Conservation (phyloP, 139 green algal species). For the Picochlorum sp. region DNA sequence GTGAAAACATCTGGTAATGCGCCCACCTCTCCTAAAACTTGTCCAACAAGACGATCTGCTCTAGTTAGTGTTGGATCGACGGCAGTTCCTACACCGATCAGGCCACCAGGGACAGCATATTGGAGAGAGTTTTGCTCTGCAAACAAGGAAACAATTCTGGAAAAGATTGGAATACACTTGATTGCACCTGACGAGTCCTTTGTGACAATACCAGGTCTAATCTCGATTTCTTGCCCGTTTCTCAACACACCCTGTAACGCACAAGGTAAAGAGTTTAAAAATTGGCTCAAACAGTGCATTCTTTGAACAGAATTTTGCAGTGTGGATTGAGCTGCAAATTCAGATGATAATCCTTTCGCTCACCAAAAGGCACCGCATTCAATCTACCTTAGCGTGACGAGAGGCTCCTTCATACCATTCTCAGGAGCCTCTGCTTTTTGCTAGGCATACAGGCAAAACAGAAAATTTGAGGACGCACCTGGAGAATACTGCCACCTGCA, state of each 20-base stretch:
- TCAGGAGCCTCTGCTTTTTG: constrained; percentile 36
- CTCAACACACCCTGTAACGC: constrained; percentile 70
- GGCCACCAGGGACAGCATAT: constrained; percentile 93
- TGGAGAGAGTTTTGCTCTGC: constrained; percentile 96
- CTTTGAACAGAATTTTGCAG: constrained; percentile 12
- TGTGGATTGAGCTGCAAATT: constrained; percentile 32
- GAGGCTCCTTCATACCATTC: constrained; percentile 29
- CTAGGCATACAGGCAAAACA: constrained; percentile 8
- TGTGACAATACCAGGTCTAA: constrained; percentile 93
- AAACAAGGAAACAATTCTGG: constrained; percentile 90
- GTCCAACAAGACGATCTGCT: constrained; percentile 92
- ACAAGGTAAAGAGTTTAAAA: constrained; percentile 4
- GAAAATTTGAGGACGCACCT: constrained; percentile 38
- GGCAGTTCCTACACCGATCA: constrained; percentile 98
- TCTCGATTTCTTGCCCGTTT: constrained; percentile 91
- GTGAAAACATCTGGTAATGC: constrained; percentile 91
- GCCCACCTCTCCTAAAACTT: constrained; percentile 93
- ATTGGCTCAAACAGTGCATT: constrained; percentile 3
- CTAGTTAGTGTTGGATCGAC: constrained; percentile 97
- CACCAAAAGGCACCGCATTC: constrained; percentile 16
- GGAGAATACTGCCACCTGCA: constrained; percentile 90
- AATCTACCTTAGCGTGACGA: constrained; percentile 33
- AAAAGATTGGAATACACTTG: constrained; percentile 92
- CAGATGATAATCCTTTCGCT: constrained; percentile 18
- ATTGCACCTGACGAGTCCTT: constrained; percentile 88